Evolutionary conservation across 257 asterid species (phyloP), one percentile per base, ranked within the genome.

Genomic region (Nicotiana tabacum): DNA sequence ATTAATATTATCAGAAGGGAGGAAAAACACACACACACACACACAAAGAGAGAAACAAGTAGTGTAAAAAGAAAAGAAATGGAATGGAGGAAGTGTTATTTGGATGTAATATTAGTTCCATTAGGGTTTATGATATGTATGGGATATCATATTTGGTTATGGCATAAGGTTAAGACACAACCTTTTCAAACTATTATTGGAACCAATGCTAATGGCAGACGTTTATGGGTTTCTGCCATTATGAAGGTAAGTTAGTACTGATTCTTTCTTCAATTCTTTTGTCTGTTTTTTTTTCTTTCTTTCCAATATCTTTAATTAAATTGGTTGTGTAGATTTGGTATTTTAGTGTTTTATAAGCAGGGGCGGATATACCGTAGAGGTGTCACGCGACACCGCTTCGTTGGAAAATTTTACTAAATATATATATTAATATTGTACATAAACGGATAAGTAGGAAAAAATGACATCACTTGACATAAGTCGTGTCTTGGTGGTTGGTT

Each of bases 41-140:
- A 11, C 9, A 72, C 4, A 21, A 32, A 32, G 35, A 32, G 4
- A 58, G 24, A 58, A n/a, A 58, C 3, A 17, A 69, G 37, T 17
- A 69, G 16, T 8, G 7, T 24, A 0, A 4, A 15, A 68, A 65
- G 18, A 58, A 6, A 7, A 10, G 57, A 70, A n/a, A 94, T 95
- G 98, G 98, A 95, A 76, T 95, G 98, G 98, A 93, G 78, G 82
- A 94, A 90, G 78, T 82, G 98, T 68, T 95, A 93, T 81, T 83
- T 95, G 18, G 98, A 95, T 77, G 92, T 89, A 21, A 87, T 92
- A 18, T 90, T 95, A 7, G 97, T 95, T 56, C 98, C 98, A 0
- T 9, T 92, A 43, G 97, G 94, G 24, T 83, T 91, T 53, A 15
- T 87, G 3, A 77, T 85, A 60, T 86, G 92, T 91, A 68, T 88